Evolutionary conservation across 208 protist species (phyloP).

Genomic region (Wallacemonas sp.): DNA sequence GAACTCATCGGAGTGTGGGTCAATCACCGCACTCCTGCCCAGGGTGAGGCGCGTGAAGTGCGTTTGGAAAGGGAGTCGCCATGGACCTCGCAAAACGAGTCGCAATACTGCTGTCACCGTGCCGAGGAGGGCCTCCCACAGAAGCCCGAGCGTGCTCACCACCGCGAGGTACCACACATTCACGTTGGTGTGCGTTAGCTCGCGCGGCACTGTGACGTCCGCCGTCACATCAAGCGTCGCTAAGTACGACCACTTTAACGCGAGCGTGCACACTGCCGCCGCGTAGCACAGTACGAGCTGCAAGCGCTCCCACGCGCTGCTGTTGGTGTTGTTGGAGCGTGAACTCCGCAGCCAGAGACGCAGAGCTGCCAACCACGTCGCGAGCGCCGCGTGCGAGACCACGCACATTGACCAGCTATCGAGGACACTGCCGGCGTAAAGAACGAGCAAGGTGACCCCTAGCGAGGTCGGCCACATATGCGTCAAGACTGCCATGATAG

Average conservation of each 20-base stretch:
- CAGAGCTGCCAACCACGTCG: constrained; percentile 22
- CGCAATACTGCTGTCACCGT: constrained; percentile 24
- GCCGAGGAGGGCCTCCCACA: constrained; percentile 9
- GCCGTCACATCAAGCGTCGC: constrained; percentile 17
- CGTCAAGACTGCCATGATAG: background rate
- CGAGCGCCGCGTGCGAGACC: constrained; percentile 22
- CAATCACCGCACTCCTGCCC: constrained; percentile 8
- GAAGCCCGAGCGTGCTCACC: constrained; percentile 31
- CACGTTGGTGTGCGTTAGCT: background rate
- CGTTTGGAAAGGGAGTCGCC: constrained; percentile 18
- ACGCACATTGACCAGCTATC: constrained; percentile 27
- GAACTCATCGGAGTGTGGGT: constrained; percentile 57
- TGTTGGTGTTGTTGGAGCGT: background rate
- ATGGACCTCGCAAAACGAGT: background rate
- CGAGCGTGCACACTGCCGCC: constrained; percentile 4
- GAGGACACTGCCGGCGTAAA: constrained; percentile 19
- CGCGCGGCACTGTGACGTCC: background rate
- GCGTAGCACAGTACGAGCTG: constrained; percentile 14
- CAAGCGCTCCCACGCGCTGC: background rate
- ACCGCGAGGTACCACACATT: constrained; percentile 46
- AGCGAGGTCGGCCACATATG: background rate
- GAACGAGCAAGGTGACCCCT: background rate
- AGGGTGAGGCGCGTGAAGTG: background rate
- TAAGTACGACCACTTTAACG: constrained; percentile 72
- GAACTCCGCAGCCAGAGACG: constrained; percentile 19